Base-by-base conservation (phyloP, 2,329 filamentous ascomycete species). In the Leptosphaerulina australis region DNA sequence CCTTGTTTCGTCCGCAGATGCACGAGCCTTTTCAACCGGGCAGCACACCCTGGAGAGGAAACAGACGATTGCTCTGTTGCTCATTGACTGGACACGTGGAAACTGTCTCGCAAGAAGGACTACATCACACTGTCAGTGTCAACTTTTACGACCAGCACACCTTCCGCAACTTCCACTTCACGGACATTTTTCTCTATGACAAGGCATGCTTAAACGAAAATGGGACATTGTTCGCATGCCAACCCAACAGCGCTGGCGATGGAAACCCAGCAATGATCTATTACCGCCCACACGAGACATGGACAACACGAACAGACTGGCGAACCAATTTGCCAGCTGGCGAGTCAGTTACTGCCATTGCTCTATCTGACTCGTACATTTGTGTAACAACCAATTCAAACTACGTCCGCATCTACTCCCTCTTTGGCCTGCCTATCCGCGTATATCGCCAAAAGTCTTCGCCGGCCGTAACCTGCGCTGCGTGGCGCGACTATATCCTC, bases 61-160 rank as follows among this genome's bases (percentile, higher is more conserved):
- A 96, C 71, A 83, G 94, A 56, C 90, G 93, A 68, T 96, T 99
- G 68, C 81, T 99, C 0, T 96, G 91, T 67, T 82, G 97, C 30
- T 97, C 97, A 68, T 77, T 99, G 51, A 90, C 92, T 44, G 94
- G 95, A 0, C 94, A 95, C 66, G 90, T 97, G 7, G 99, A 94
- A 91, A 97, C 93, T 0, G 90, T 99, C 14, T 90, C 96, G 62
- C 94, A 99, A 73, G 92, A 97, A 66, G 89, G 88, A 0, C 88
- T 93, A 63, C 85, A 80, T 50, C 72, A 97, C 69, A 99, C 94
- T 1, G 87, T 99, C 9, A 97, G 92, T 0, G 92, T 97, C 2
- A 94, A 97, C 66, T 99, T 99, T 71, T 97, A 97, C 70, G 95
- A 99, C 71, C 88, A 91, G 50, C 91, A 96, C 61, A 86, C 88